Percentiles rank a stretch among this genome's conserved stretches.
Conservation (phyloP, 2,329 filamentous ascomycete species). For the Sclerotinia glacialis region DNA sequence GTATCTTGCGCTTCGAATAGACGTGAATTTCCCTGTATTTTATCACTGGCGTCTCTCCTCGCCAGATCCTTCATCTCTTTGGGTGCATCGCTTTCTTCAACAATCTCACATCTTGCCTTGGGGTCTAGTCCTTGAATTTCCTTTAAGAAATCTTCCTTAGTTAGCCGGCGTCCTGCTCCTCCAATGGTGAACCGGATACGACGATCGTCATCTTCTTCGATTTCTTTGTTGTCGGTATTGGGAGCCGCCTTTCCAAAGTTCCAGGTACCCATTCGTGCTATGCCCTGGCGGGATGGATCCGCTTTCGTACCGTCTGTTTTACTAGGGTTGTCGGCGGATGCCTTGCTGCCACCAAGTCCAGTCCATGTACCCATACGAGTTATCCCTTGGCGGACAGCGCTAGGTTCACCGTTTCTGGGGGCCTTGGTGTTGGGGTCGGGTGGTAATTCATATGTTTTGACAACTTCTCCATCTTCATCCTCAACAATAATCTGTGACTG, state of each 20-base stretch:
- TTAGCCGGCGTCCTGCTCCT: slow-evolving; percentile 71
- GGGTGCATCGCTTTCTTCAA: slow-evolving; percentile 34
- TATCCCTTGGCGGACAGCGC: slow-evolving; percentile 32
- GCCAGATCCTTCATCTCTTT: slow-evolving; percentile 36
- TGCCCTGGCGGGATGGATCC: slow-evolving; percentile 31
- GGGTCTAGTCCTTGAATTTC: slow-evolving; percentile 72
- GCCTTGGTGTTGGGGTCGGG: slow-evolving; percentile 36
- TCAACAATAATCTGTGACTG: slow-evolving; percentile 71
- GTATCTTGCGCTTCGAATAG: slow-evolving; percentile 42
- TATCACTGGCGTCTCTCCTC: slow-evolving; percentile 33
- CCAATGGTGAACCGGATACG: slow-evolving; percentile 74
- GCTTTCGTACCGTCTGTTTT: neutral
- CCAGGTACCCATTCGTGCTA: slow-evolving; percentile 36
- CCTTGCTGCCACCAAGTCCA: slow-evolving; percentile 28
- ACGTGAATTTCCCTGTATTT: slow-evolving; percentile 31
- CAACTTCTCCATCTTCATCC: slow-evolving; percentile 80
- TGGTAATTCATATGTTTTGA: slow-evolving; percentile 78
- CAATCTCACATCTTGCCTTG: slow-evolving; percentile 47
- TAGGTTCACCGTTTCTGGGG: slow-evolving; percentile 23
- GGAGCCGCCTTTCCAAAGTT: slow-evolving; percentile 30
- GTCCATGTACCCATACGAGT: slow-evolving; percentile 35
- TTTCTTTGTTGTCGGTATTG: slow-evolving; percentile 34
- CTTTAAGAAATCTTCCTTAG: slow-evolving; percentile 74
- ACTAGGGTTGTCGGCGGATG: slow-evolving; percentile 7
- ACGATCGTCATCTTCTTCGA: slow-evolving; percentile 63